Evolutionary conservation across 305 asterid species (phyloP).

Genomic region (Fraxinus dipetala): DNA sequence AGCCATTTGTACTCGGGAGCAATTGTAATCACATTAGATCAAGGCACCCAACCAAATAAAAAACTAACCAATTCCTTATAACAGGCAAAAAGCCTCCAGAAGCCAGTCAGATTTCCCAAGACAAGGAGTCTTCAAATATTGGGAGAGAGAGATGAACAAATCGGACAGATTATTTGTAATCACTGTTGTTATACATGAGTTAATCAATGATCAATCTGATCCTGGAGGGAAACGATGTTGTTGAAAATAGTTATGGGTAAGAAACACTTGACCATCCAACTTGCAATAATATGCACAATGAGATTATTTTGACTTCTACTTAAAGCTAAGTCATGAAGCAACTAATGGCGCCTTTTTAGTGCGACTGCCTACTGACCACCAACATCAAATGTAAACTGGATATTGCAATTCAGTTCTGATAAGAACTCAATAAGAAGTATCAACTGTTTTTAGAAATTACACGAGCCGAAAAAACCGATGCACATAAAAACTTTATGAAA

Average conservation of each 20-base stretch:
- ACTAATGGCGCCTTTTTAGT: background rate
- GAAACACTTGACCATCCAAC: background rate
- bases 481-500: background rate
- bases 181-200: background rate
- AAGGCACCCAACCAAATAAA: background rate
- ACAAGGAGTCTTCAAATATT: background rate
- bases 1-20: background rate
- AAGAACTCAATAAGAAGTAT: background rate
- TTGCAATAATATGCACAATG: background rate
- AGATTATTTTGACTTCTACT: background rate
- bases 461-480: background rate
- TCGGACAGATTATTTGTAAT: background rate
- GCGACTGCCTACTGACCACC: conserved; percentile 2
- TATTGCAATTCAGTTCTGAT: background rate
- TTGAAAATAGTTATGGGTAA: background rate
- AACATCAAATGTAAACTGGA: background rate
- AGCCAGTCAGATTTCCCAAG: background rate
- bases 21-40: background rate
- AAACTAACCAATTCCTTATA: background rate
- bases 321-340: background rate
- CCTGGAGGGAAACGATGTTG: background rate
- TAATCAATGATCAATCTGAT: background rate
- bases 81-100: background rate
- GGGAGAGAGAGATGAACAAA: background rate
- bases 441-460: conserved; percentile 1